Evolutionary conservation across 1,284 basidiomycete species (phyloP).

Genomic region (Gymnopus androsaceus): DNA sequence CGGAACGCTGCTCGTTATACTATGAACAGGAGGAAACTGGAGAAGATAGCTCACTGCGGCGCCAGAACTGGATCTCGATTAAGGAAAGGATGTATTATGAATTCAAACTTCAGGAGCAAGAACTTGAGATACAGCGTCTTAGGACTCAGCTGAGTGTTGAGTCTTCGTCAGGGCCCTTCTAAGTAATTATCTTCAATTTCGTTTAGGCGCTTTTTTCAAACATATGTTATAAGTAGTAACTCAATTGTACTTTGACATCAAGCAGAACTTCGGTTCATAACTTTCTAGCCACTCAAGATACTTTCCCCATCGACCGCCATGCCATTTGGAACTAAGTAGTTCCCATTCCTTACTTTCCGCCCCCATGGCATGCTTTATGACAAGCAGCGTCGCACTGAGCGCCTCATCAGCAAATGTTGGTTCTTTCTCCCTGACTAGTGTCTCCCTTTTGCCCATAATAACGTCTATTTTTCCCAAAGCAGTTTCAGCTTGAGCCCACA

Average conservation of each 20-base stretch:
- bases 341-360: constrained; percentile 28
- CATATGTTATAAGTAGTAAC: no score
- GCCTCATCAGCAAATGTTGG: constrained; percentile 34
- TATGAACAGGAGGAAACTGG: neutral
- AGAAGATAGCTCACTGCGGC: neutral
- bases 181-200: no score
- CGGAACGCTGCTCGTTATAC: neutral
- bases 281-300: neutral
- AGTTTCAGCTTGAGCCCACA: neutral
- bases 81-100: neutral
- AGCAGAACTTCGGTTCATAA: neutral
- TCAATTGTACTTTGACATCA: neutral
- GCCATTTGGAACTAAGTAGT: constrained; percentile 28
- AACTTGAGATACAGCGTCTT: neutral
- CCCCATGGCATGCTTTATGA: constrained; percentile 26
- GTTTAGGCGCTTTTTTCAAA: no score
- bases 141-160: neutral
- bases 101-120: neutral
- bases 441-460: neutral
- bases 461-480: neutral
- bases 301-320: constrained; percentile 23
- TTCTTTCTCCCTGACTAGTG: constrained; percentile 19
- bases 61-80: neutral
- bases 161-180: neutral
- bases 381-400: constrained; percentile 29